Conservation (phyloP, 1,139 yeast genomes). For the Schwanniomyces etchellsii region DNA sequence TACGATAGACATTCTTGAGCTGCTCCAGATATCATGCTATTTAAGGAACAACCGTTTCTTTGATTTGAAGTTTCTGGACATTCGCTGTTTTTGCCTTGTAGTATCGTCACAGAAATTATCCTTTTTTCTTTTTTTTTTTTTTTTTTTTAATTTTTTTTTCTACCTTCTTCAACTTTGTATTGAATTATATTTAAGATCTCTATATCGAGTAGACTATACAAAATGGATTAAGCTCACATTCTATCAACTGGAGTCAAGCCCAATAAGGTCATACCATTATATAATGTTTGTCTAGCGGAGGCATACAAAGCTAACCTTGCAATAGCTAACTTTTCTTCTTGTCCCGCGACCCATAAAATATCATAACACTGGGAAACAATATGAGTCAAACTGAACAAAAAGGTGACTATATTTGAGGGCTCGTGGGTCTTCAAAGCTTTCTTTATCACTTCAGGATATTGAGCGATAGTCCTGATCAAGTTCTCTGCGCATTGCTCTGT, state of each 20-base stretch:
- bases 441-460: slow-evolving; percentile 87
- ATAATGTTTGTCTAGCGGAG: slow-evolving; percentile 84
- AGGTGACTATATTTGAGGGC: slow-evolving; percentile 93
- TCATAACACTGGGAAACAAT: slow-evolving; percentile 94
- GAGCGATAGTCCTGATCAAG: slow-evolving; percentile 74
- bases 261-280: slow-evolving; percentile 85
- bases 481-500: slow-evolving; percentile 71
- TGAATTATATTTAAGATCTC: too few relatives aligned
- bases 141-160: background rate
- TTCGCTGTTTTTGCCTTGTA: too few relatives aligned
- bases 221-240: slow-evolving; percentile 55
- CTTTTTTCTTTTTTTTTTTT: background rate
- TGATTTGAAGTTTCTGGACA: too few relatives aligned
- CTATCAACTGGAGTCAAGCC: slow-evolving; percentile 98
- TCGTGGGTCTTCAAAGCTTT: slow-evolving; percentile 82
- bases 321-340: slow-evolving; percentile 76
- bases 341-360: slow-evolving; percentile 96
- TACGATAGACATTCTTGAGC: slow-evolving; percentile 6
- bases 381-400: slow-evolving; percentile 86
- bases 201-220: too few relatives aligned
- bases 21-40: slow-evolving; percentile 2
- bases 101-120: background rate
- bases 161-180: too few relatives aligned
- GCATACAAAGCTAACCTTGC: slow-evolving; percentile 93
- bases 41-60: background rate